Conservation (phyloP, 2,329 filamentous ascomycete genomes). For the Ceratocystis ficicola region DNA sequence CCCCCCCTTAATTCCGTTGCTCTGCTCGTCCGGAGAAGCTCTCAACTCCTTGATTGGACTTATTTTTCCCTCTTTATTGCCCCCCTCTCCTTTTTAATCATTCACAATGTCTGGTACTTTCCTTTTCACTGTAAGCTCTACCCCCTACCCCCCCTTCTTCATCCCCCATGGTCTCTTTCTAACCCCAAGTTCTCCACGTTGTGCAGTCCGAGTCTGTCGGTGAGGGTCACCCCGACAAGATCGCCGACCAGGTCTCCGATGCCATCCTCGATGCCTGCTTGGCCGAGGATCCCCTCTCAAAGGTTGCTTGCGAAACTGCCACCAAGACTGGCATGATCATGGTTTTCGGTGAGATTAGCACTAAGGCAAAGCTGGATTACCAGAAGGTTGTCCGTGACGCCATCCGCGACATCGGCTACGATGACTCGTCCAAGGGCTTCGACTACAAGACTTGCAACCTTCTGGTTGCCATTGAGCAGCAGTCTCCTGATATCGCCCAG, state of each 20-base stretch:
- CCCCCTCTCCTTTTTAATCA: slow-evolving; percentile 23
- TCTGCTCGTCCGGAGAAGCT: slow-evolving; percentile 1
- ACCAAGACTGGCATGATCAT: slow-evolving; percentile 99
- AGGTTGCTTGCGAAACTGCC: slow-evolving; percentile 97
- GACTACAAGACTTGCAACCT: slow-evolving; percentile 99
- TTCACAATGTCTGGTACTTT: slow-evolving; percentile 61
- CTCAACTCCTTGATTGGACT: slow-evolving; percentile 24
- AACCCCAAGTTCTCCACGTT: slow-evolving; percentile 24
- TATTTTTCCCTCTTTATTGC: slow-evolving; percentile 21
- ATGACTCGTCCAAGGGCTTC: slow-evolving; percentile 93
- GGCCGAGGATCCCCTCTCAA: slow-evolving; percentile 87
- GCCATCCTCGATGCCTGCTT: slow-evolving; percentile 97
- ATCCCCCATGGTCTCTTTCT: neutral
- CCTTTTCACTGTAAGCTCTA: slow-evolving; percentile 59
- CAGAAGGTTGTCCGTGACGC: slow-evolving; percentile 89
- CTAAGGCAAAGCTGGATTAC: slow-evolving; percentile 91
- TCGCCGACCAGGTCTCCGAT: slow-evolving; percentile 96
- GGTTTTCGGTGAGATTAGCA: slow-evolving; percentile 98
- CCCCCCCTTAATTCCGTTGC: slow-evolving; percentile 14
- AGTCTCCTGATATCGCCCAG: slow-evolving; percentile 97
- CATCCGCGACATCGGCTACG: slow-evolving; percentile 98
- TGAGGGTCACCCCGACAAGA: slow-evolving; percentile 92
- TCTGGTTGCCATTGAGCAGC: slow-evolving; percentile 96
- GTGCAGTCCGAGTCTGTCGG: slow-evolving; percentile 72
- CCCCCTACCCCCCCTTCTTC: neutral